Base-by-base conservation (phyloP, 179 eudicot genomes). In the Corrigiola litoralis region DNA sequence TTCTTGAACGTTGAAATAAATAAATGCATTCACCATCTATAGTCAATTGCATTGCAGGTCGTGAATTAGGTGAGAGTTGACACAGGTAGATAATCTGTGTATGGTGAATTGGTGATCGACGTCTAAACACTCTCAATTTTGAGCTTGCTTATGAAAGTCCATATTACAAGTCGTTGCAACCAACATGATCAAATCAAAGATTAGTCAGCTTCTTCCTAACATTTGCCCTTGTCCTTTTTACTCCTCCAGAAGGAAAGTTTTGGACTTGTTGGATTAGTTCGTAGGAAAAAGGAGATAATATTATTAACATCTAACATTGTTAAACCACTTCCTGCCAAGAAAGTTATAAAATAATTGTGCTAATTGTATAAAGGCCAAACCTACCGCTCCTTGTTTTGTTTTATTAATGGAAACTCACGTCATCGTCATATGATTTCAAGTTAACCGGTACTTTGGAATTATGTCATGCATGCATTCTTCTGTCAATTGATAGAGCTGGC, bases 241-340 rank as follows among this genome's bases (percentile, higher is more conserved):
- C 21, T 59, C 21, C 16, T 18, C 50, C 10, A 50, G 0, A 28
- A 37, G 47, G 21, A 49, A 69, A 60, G 38, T 21, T 60, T 60
- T 60, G 42, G 49, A 69, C 33, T 60, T 69, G 42, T 69, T 60
- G 66, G 66, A 38, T 69, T 69, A 38, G 60, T 40, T 69, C 31
- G 50, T 60, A 12, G 20, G 10, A 33, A 31, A 27, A 28, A 17
- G 20, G 29, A 3, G 36, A 41, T 66, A 10, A 31, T 44, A 33
- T 7, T 31, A 23, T 31, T 16, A 18, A 11, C 28, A 61, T 60
- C 17, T 58, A 23, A 60, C 16, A 42, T 37, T 68, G 72, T 68
- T 68, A 58, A 68, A 68, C 72, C 72, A 68, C 66, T 58, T 54
- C 58, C 31, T 68, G 44, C 41, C 48, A 58, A 59, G 44, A 49